Percentiles rank a stretch among this genome's conserved stretches.
Conservation (phyloP, 192 early-diverging fungal genomes). For the Lunasporangiospora selenospora region DNA sequence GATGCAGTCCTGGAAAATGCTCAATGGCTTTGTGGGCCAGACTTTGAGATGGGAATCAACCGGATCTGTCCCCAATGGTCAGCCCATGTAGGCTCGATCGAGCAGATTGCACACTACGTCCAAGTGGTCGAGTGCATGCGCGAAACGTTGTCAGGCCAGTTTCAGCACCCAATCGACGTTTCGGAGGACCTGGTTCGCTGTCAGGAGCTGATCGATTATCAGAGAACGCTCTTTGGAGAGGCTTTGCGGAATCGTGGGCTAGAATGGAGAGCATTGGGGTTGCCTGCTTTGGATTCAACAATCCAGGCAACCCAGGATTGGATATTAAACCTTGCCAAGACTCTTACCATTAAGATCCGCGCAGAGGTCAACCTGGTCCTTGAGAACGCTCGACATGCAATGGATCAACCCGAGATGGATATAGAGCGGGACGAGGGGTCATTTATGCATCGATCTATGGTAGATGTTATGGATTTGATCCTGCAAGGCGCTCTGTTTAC, state of each 20-base stretch:
- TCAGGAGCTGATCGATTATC: slow-evolving; percentile 44
- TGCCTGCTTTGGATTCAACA: slow-evolving; percentile 37
- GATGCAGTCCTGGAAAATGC: slow-evolving; percentile 26
- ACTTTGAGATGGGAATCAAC: slow-evolving; percentile 43
- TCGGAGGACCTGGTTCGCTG: slow-evolving; percentile 27
- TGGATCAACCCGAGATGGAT: slow-evolving; percentile 7
- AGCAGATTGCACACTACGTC: slow-evolving; percentile 41
- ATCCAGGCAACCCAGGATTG: slow-evolving; percentile 38
- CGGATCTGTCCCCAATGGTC: slow-evolving; percentile 41
- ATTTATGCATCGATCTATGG: slow-evolving; percentile 4
- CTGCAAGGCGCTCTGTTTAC: slow-evolving; percentile 35
- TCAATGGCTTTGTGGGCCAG: slow-evolving; percentile 41
- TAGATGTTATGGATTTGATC: slow-evolving; percentile 34
- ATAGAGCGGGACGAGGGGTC: slow-evolving; percentile 21
- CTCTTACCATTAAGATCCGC: slow-evolving; percentile 25
- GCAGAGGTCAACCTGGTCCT: slow-evolving; percentile 28
- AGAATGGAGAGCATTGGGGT: slow-evolving; percentile 32
- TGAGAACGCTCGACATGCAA: slow-evolving; percentile 3
- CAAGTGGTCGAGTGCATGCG: slow-evolving; percentile 42
- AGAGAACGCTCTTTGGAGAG: slow-evolving; percentile 36
- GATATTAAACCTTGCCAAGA: slow-evolving; percentile 37
- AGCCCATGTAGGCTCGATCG: slow-evolving; percentile 15
- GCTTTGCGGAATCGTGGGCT: slow-evolving; percentile 26
- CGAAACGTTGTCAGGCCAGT: slow-evolving; percentile 29
- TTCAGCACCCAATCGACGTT: slow-evolving; percentile 38